These are phyloP conservation scores for Fragaria nilgerrensis DNA, from an alignment of 306 rosid genomes.

Conservation along the genomic window DNA sequence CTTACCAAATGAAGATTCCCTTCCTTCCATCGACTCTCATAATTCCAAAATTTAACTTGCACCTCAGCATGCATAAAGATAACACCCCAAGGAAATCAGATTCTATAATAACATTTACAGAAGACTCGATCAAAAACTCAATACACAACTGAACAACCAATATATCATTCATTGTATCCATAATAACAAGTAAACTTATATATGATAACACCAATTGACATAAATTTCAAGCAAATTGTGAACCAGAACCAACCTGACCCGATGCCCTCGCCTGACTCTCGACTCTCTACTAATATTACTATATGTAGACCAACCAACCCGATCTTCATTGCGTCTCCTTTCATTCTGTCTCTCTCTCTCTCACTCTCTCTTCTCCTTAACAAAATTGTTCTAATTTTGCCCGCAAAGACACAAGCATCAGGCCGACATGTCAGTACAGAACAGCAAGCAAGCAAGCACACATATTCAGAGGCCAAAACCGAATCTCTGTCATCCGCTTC, in stretches of 20 bases:
- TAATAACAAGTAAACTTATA: slow-evolving; percentile 2
- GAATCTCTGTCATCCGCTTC: slow-evolving; percentile 25
- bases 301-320: slow-evolving; percentile 14
- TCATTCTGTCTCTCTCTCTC: neutral
- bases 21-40: neutral
- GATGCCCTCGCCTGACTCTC: slow-evolving; percentile 26
- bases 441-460: slow-evolving; percentile 29
- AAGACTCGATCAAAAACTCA: neutral
- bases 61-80: neutral
- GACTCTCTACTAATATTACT: slow-evolving; percentile 4
- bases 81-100: neutral
- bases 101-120: slow-evolving; percentile 15
- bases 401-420: slow-evolving; percentile 35
- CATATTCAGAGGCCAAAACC: slow-evolving; percentile 27
- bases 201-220: slow-evolving; percentile 18
- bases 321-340: slow-evolving; percentile 14
- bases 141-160: neutral
- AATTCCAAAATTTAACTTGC: neutral
- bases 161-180: neutral
- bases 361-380: slow-evolving; percentile 9
- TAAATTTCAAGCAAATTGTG: slow-evolving; percentile 25
- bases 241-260: slow-evolving; percentile 48
- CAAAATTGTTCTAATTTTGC: slow-evolving; percentile 44
- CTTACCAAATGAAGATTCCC: neutral
- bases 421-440: slow-evolving; percentile 22